Evolutionary conservation across 805 yeast species (phyloP), one percentile per base, ranked within the genome.

Genomic region (Kazachstania psychrophila): DNA sequence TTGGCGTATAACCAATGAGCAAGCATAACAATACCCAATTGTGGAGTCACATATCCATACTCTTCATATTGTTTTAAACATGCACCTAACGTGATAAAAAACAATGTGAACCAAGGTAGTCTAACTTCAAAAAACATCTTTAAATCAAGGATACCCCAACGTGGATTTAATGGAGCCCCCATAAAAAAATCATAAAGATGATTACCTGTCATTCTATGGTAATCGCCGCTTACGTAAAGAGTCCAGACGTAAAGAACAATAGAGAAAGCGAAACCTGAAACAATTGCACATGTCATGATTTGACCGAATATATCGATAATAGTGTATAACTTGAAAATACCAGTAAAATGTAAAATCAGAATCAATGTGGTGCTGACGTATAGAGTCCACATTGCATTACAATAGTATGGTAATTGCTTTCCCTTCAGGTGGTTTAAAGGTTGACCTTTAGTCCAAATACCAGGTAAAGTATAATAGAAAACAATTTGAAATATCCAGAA

Each of bases 111-210:
- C 98, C 98, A 92, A 12, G 98, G 98, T 42, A 92, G 69, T 59
- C 98, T 77, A 30, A 92, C 96, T 64, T 92, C 98, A 58, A 87
- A 89, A 62, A 92, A 92, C 94, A 92, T 86, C 70, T 92, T 92
- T 60, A 86, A 68, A 63, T 92, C 98, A 51, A 89, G 71, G 49
- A 79, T 79, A 28, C 96, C 97, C 56, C 89, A 69, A 59, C 98
- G 73, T 45, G 98, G 98, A 62, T 92, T 92, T 58, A 92, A 73
- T 28, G 96, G 94, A 12, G 96, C 96, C 33, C 98, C 98, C 94
- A 92, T 79, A 66, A 92, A 92, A 54, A 86, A 69, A 61, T 92
- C 98, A 56, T 87, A 89, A 47, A 92, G 61, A 52, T 73, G 80
- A 61, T 82, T 85, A 16, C 97, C 96, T 7, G 96, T 79, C 89